Conservation (phyloP, 139 green algal species). For the Coelastrella sp. region DNA sequence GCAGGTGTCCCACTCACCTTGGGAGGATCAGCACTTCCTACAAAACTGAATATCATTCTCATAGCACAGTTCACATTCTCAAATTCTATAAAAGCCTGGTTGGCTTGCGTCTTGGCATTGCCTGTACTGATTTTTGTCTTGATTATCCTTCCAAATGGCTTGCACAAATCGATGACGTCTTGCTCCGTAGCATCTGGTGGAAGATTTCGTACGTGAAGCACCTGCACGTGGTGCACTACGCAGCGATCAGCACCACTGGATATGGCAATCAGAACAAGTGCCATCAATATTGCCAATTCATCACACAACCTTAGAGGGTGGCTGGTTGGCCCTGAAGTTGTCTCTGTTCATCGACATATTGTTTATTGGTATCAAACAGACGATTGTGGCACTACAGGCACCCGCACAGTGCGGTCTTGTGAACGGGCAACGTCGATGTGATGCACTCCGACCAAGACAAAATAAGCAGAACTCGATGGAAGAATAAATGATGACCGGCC, state of each 20-base stretch:
- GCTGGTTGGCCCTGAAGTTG: constrained; percentile 52
- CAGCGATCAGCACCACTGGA: too few species aligned
- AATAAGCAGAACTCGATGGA: too few species aligned
- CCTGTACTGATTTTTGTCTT: constrained; percentile 77
- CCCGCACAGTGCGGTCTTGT: too few species aligned
- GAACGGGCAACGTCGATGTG: too few species aligned
- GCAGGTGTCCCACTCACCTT: too few species aligned
- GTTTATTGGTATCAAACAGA: too few species aligned
- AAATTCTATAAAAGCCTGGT: constrained; percentile 84
- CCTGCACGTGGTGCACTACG: background rate
- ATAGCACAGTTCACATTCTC: constrained; percentile 67
- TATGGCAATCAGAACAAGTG: too few species aligned
- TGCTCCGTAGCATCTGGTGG: constrained; percentile 71
- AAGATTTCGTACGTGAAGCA: constrained; percentile 75
- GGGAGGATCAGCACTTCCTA: constrained; percentile 65
- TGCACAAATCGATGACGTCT: constrained; percentile 68
- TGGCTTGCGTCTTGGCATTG: constrained; percentile 69
- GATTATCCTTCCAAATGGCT: constrained; percentile 68
- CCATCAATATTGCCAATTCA: background rate
- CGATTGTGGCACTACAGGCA: too few species aligned
- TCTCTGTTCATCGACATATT: constrained; percentile 47
- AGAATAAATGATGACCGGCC: too few species aligned
- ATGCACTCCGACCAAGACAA: too few species aligned
- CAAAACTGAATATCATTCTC: constrained; percentile 74
- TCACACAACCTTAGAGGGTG: constrained; percentile 35